A percentile compares a stretch with the other conserved stretches of the same genome.
Evolutionary conservation across 2,329 filamentous ascomycete genomes (phyloP).

Genomic region (Monosporascus sp.): DNA sequence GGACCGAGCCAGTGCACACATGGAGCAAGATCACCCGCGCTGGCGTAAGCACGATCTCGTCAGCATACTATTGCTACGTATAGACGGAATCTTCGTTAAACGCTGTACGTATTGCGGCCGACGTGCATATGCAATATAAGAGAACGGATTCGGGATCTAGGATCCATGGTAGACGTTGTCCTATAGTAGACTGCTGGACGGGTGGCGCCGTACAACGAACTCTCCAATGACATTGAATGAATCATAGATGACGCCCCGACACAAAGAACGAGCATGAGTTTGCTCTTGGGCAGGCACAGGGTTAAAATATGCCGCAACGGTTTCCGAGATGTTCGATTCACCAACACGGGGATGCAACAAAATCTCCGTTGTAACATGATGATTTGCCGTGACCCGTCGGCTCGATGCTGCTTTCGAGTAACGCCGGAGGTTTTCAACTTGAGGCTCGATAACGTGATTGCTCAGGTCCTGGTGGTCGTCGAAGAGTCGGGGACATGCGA

Average conservation of each 20-base stretch:
- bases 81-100: background rate
- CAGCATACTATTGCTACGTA: background rate
- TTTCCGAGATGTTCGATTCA: background rate
- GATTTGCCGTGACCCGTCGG: background rate
- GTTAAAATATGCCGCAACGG: background rate
- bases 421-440: background rate
- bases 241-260: background rate
- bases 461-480: background rate
- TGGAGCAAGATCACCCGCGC: background rate
- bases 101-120: background rate
- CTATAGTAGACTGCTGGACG: background rate
- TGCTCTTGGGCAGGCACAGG: background rate
- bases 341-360: background rate
- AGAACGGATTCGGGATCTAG: background rate
- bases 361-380: background rate
- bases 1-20: background rate
- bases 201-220: background rate
- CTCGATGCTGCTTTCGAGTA: background rate
- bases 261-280: background rate
- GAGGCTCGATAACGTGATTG: background rate
- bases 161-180: background rate
- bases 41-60: background rate
- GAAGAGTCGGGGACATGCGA: background rate
- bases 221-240: background rate
- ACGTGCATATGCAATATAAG: conserved; percentile 1